Evolutionary conservation across 352 stramenopile species (phyloP), one percentile per base, ranked within the genome.

Genomic region (Salisapilia sapeloensis): DNA sequence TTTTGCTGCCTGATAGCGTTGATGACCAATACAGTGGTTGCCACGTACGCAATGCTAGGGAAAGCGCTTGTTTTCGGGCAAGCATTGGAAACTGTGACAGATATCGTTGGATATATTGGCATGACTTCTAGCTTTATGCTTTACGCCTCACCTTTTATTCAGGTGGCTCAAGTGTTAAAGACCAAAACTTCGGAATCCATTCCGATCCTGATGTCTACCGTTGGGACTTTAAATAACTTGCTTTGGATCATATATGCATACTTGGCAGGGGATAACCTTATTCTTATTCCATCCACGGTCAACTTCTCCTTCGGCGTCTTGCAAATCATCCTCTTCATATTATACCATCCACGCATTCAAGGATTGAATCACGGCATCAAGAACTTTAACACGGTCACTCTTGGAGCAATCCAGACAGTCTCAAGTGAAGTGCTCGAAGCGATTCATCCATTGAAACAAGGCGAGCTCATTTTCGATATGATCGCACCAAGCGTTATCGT

Each of bases 191-290:
- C 59, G 5, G 53, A 29, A 18, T 83, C 60, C 14, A 57, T 86
- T 29, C 60, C 56, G 16, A 60, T 82, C 29, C 42, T 50, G 1
- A 79, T 86, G 64, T 60, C 72, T 25, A 18, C 69, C 24, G 53
- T 64, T 10, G 70, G 63, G 2, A 31, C 58, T n/a, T 37, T 63
- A 34, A 86, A 83, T 62, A 86, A 83, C 43, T 35, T 52, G 10
- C 41, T 82, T n/a, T 86, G 70, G 70, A 47, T 79, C 27, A 43
- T 74, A 33, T 86, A 83, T 51, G 61, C 59, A 19, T 29, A 47
- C 22, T 42, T 81, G 20, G 42, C 76, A 17, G 25, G 50, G 30
- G 60, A 83, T 22, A 28, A 58, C n/a, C 42, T 83, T 27, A 33
- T 86, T n/a, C 38, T 83, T 17, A 37, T 70, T 22, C 70, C 66